Evolutionary conservation across 257 asterid genomes (phyloP).

Genomic region (Vinca minor): DNA sequence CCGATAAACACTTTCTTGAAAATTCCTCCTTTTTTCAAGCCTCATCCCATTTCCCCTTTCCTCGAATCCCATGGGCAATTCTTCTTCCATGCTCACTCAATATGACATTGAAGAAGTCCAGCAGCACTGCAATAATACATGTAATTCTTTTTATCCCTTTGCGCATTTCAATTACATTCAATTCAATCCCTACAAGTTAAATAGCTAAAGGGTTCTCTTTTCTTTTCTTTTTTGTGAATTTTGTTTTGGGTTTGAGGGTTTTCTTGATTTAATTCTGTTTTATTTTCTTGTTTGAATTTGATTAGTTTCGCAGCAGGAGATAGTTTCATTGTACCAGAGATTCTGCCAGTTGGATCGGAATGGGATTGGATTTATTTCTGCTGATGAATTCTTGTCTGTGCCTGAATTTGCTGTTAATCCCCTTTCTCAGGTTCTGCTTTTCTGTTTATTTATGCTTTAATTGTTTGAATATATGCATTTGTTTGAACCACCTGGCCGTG

Average conservation of each 20-base stretch:
- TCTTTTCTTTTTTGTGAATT: too few relatives aligned
- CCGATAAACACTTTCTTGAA: too few relatives aligned
- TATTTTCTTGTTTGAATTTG: background rate
- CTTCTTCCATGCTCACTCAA: slow-evolving; percentile 80
- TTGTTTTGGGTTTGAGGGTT: background rate
- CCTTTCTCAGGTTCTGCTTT: slow-evolving; percentile 50
- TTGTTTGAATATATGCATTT: background rate
- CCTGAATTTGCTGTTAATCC: slow-evolving; percentile 93
- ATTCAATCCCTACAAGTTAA: background rate
- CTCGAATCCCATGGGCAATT: slow-evolving; percentile 51
- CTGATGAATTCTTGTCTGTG: slow-evolving; percentile 77
- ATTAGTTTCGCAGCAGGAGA: slow-evolving; percentile 82
- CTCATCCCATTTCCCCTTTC: background rate
- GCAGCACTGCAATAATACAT: slow-evolving; percentile 63
- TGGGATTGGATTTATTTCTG: slow-evolving; percentile 78
- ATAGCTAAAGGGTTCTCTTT: too few relatives aligned
- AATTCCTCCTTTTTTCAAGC: too few relatives aligned
- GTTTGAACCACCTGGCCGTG: background rate
- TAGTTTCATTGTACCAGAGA: slow-evolving; percentile 72
- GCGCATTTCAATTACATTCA: background rate
- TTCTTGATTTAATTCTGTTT: slow-evolving; percentile 3
- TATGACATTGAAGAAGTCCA: slow-evolving; percentile 92
- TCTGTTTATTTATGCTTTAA: background rate
- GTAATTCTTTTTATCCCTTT: slow-evolving; percentile 24
- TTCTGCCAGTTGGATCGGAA: slow-evolving; percentile 90